Base-by-base conservation (phyloP, 2,329 filamentous ascomycete genomes). In the Didymella lethalis region DNA sequence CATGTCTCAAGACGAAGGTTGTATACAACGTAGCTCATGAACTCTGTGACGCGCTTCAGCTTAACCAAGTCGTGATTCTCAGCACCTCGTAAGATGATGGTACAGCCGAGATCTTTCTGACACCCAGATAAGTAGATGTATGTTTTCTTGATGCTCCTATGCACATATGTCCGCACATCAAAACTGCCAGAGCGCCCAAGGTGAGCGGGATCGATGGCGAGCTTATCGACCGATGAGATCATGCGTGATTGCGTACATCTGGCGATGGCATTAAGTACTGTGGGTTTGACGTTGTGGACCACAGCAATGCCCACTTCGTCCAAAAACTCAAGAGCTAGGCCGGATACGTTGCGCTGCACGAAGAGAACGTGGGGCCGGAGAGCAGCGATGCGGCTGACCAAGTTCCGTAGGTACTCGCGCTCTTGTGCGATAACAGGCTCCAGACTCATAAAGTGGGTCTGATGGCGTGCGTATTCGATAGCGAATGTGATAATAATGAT, bases 1-100 rank as follows among this genome's bases (percentile, higher is more conserved):
- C 91, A 97, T 1, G 95, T 97, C 78, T 99, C 95, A 14, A 99
- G 84, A 73, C 96, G 97, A 52, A 99, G 83, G 69, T 97, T 99
- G 78, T 99, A 99, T 12, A 98, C 93, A 20, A 99, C 96, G 68
- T 98, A 99, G 36, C 96, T 90, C 94, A 99, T 97, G 73, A 99
- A 98, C 74, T 99, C 95, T 11, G 94, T 95, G 65, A 99, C 95
- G 51, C 88, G 86, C 78, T 99, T 99, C 76, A 99, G 88, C 67
- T 88, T 91, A 1, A 87, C 82, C 18, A 99, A 83, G 0, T 88
- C 83, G 47, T 86, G 81, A 29, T 88, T 88, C 59, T 90, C 88
- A 3, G 90, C 91, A 1, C 95, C 95, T 45, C 95, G 88, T 23
- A 99, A 82, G 12, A 93, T 92, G 67, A 99, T 97, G 0, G 95